A percentile compares a stretch with the other conserved stretches of the same genome.
Evolutionary conservation across 1,284 basidiomycete genomes (phyloP).

Genomic region (Sparassis latifolia): DNA sequence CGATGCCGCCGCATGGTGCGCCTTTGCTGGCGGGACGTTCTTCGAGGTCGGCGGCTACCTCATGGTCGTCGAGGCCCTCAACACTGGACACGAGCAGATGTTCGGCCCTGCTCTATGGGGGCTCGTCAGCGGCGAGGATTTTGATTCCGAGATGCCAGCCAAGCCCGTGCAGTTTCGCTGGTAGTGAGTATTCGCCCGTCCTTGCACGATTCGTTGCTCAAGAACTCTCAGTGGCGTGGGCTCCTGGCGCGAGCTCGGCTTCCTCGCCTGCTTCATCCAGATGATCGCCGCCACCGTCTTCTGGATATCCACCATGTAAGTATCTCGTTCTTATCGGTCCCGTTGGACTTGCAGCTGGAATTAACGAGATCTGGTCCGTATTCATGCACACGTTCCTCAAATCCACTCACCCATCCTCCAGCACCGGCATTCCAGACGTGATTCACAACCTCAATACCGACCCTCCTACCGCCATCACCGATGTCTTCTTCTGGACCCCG

Average conservation of each 20-base stretch:
- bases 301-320: conserved; percentile 45
- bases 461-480: conserved; percentile 25
- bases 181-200: conserved; percentile 13
- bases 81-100: conserved; percentile 22
- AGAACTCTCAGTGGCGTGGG: conserved; percentile 14
- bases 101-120: conserved; percentile 18
- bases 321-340: neutral
- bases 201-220: neutral
- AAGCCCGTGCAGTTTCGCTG: conserved; percentile 15
- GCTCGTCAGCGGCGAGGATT: conserved; percentile 7
- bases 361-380: neutral
- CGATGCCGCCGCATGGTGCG: conserved; percentile 37
- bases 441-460: conserved; percentile 26
- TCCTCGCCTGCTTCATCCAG: conserved; percentile 44
- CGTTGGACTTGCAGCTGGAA: neutral
- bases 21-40: conserved; percentile 45
- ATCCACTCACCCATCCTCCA: neutral
- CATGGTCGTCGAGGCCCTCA: conserved; percentile 23
- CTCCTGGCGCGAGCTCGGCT: conserved; percentile 50
- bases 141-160: conserved; percentile 3
- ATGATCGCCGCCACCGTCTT: conserved; percentile 49
- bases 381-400: no score
- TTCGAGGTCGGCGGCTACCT: conserved; percentile 35
- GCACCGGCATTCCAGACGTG: conserved; percentile 43
- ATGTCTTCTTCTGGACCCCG: conserved; percentile 43